Conservation (phyloP, 2,329 filamentous ascomycete species). For the Cladosporium phlei region DNA sequence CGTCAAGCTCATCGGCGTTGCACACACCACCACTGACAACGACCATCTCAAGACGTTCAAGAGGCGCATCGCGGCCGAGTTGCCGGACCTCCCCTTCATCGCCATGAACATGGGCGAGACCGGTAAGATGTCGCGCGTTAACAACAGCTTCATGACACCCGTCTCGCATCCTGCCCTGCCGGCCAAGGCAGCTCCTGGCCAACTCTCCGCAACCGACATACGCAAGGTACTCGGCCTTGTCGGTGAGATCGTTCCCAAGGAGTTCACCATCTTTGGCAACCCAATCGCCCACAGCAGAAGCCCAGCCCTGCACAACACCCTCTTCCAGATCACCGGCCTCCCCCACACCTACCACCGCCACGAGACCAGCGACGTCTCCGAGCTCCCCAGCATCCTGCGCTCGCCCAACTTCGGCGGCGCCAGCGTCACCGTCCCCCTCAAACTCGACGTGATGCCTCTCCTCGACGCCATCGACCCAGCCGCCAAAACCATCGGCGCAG, state of each 20-base stretch:
- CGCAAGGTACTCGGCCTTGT: constrained; percentile 71
- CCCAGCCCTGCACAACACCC: constrained; percentile 80
- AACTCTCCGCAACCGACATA: constrained; percentile 86
- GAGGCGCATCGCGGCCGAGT: constrained; percentile 64
- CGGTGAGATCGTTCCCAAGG: constrained; percentile 68
- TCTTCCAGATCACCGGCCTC: constrained; percentile 72
- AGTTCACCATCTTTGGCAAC: constrained; percentile 83
- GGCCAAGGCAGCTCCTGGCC: constrained; percentile 88
- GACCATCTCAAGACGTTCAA: constrained; percentile 80
- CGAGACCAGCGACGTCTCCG: constrained; percentile 64
- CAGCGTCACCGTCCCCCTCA: constrained; percentile 92
- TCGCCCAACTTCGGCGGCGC: constrained; percentile 79
- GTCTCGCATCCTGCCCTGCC: constrained; percentile 87
- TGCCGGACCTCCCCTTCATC: constrained; percentile 73
- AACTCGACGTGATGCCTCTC: constrained; percentile 77
- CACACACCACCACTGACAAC: constrained; percentile 74
- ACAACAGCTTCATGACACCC: constrained; percentile 90
- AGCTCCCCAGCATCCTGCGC: constrained; percentile 63
- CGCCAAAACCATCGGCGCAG: constrained; percentile 78
- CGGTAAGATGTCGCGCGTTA: constrained; percentile 82
- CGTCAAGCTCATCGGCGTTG: constrained; percentile 87
- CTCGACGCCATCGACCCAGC: constrained; percentile 77
- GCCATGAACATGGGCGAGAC: constrained; percentile 89
- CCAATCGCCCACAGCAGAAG: constrained; percentile 80
- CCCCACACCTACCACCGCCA: constrained; percentile 74